Percentiles rank a stretch among this genome's conserved stretches.
These are phyloP conservation scores for Linanthus parryae DNA, from an alignment of 148 eudicot genomes.

Conservation along the genomic window DNA sequence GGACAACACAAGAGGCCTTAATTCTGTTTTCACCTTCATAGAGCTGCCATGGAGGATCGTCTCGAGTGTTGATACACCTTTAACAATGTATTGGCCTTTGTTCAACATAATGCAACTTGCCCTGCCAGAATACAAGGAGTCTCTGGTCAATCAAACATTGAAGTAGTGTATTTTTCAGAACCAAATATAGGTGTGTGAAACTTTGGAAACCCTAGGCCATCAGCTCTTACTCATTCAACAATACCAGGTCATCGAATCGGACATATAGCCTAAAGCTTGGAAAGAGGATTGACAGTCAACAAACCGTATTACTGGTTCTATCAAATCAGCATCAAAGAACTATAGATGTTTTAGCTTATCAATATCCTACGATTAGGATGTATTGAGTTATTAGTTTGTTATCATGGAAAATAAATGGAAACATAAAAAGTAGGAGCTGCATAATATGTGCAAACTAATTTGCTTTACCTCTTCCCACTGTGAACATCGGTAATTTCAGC, in stretches of 20 bases:
- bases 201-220: neutral
- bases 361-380: too few relatives aligned
- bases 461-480: conserved; percentile 29
- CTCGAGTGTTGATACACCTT: conserved; percentile 34
- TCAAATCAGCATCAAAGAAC: neutral
- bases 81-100: conserved; percentile 36
- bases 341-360: too few relatives aligned
- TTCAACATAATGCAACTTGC: conserved; percentile 47
- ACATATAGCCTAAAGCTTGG: neutral
- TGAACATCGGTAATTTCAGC: conserved; percentile 43
- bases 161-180: too few relatives aligned
- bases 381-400: too few relatives aligned
- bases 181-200: neutral
- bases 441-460: too few relatives aligned
- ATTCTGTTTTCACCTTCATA: conserved; percentile 25
- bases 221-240: too few relatives aligned
- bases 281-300: neutral
- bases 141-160: too few relatives aligned
- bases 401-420: too few relatives aligned
- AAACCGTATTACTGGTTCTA: neutral
- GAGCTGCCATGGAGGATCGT: conserved; percentile 21
- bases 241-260: too few relatives aligned
- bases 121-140: conserved; percentile 25
- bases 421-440: too few relatives aligned
- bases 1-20: conserved; percentile 32